A percentile compares a stretch with the other conserved stretches of the same genome.
Evolutionary conservation across 306 rosid genomes (phyloP).

Genomic region (Betula pendula): DNA sequence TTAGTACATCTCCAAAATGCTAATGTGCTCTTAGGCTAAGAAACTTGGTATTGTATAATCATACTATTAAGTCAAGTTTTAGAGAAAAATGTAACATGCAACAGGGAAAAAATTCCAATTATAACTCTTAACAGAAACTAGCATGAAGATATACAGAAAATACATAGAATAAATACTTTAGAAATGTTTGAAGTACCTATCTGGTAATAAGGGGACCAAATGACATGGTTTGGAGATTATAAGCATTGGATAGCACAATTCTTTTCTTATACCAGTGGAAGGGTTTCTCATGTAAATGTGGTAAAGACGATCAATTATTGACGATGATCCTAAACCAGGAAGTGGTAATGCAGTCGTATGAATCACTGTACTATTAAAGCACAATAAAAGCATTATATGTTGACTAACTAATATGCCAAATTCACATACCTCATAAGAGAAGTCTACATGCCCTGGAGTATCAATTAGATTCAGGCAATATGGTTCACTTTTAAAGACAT

Average conservation of each 20-base stretch:
- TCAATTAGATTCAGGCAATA: constrained; percentile 88
- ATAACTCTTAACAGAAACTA: neutral
- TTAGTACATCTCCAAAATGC: too few relatives aligned
- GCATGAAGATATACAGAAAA: neutral
- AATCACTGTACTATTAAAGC: neutral
- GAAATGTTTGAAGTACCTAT: too few relatives aligned
- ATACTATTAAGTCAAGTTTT: neutral
- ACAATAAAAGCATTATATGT: neutral
- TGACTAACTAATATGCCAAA: neutral
- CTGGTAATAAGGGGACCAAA: too few relatives aligned
- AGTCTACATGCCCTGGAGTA: constrained; percentile 98
- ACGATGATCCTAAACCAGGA: neutral
- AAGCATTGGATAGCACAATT: neutral
- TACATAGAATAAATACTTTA: neutral
- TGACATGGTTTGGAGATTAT: neutral
- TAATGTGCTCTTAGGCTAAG: neutral
- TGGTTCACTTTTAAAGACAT: constrained; percentile 48
- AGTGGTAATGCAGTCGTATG: neutral
- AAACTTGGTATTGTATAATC: too few relatives aligned
- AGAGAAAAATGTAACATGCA: neutral
- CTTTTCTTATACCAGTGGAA: neutral
- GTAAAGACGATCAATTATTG: neutral
- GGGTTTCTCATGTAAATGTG: neutral
- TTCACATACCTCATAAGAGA: constrained; percentile 78
- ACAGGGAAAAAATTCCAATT: neutral